Percentiles rank a stretch among this genome's conserved stretches.
phyloP scores from a whole-genome alignment of 805 yeast species.

The Sugiyamaella smithiae region DNA sequence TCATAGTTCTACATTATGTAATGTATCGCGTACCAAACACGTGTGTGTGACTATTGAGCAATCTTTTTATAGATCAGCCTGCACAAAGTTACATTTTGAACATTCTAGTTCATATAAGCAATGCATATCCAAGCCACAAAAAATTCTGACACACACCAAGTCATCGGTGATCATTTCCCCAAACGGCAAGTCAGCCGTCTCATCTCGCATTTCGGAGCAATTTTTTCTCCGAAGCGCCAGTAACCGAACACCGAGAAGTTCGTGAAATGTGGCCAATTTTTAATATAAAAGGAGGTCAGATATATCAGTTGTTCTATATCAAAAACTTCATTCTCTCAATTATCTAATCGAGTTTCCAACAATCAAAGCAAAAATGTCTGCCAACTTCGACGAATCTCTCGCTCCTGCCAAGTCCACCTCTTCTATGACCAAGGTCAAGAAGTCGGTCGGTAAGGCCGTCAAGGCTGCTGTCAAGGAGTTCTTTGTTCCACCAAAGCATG shows the following conservation, averaged over 20 bases:
- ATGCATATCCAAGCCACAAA: too few relatives aligned
- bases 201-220: not conserved
- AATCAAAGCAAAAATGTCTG: slow-evolving; percentile 12
- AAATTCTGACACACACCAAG: too few relatives aligned
- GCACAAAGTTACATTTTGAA: too few relatives aligned
- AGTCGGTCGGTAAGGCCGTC: slow-evolving; percentile 13
- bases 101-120: too few relatives aligned
- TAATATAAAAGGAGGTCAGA: not conserved
- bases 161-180: not conserved
- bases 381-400: slow-evolving; percentile 11
- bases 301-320: not conserved
- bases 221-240: slow-evolving; percentile 2
- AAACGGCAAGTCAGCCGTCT: not conserved
- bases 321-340: not conserved
- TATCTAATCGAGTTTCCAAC: too few relatives aligned
- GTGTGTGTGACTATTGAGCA: too few relatives aligned
- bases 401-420: slow-evolving; percentile 14
- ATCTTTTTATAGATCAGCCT: too few relatives aligned
- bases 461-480: slow-evolving; percentile 13
- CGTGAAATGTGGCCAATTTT: not conserved
- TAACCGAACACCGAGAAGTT: not conserved
- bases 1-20: too few relatives aligned
- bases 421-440: slow-evolving; percentile 10
- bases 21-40: too few relatives aligned
- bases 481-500: slow-evolving; percentile 14